Evolutionary conservation across 257 asterid species (phyloP).

Genomic region (Echium plantagineum): DNA sequence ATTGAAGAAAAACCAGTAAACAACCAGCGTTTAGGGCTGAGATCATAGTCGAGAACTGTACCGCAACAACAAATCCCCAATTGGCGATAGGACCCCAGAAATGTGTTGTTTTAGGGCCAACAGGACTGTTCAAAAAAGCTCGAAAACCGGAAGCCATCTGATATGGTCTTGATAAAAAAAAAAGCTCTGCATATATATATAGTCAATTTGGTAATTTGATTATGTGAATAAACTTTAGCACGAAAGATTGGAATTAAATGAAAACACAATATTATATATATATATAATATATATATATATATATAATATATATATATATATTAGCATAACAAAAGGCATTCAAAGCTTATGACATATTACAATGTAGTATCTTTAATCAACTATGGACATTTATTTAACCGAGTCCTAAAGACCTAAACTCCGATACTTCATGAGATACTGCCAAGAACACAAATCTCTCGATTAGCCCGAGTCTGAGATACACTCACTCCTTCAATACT

Average conservation of each 20-base stretch:
- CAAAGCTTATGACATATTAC: neutral
- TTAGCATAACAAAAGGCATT: neutral
- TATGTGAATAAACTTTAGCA: neutral
- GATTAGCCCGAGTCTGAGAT: neutral
- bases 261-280: conserved; percentile 6
- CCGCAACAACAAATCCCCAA: conserved; percentile 36
- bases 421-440: neutral
- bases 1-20: neutral
- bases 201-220: neutral
- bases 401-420: too few species aligned
- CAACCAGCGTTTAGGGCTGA: neutral
- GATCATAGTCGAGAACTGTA: conserved; percentile 7
- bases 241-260: neutral
- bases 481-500: neutral
- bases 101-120: conserved; percentile 41
- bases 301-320: too few species aligned
- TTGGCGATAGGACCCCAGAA: conserved; percentile 41
- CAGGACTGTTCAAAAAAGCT: conserved; percentile 31
- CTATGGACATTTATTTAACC: neutral
- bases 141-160: conserved; percentile 21
- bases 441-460: neutral
- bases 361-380: neutral
- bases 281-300: too few species aligned
- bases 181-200: conserved; percentile 3
- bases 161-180: neutral